Conservation (phyloP, 768 basidiomycete species). For the Suillus ampliporus region DNA sequence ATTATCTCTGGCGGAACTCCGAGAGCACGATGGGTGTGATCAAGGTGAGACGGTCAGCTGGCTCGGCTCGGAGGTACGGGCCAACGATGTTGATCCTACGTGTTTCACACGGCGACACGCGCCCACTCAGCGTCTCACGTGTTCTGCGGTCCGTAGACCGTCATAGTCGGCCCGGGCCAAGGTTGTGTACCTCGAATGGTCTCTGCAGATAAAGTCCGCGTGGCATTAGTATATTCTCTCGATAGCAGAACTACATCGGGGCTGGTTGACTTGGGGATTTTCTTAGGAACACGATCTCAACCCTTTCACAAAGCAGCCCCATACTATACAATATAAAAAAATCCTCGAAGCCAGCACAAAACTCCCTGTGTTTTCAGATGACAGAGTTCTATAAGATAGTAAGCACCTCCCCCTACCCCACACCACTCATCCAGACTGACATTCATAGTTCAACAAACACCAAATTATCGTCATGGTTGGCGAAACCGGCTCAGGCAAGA, state of each 20-base stretch:
- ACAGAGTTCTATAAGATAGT: constrained; percentile 90
- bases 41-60: too few species aligned
- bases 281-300: constrained; percentile 78
- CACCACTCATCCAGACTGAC: neutral
- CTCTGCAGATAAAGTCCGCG: constrained; percentile 64
- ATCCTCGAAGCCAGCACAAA: constrained; percentile 86
- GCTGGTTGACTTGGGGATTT: neutral
- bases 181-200: constrained; percentile 78
- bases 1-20: constrained; percentile 12
- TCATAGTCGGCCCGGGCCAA: too few species aligned
- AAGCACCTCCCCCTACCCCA: constrained; percentile 42
- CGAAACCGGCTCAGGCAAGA: constrained; percentile 96
- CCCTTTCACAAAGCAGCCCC: constrained; percentile 85
- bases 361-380: constrained; percentile 90
- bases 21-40: neutral
- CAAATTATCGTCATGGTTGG: constrained; percentile 93
- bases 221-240: constrained; percentile 63
- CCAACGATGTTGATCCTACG: neutral
- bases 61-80: neutral
- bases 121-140: too few species aligned
- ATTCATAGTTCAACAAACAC: constrained; percentile 41
- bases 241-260: neutral
- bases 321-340: constrained; percentile 80
- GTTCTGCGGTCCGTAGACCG: too few species aligned
- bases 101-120: too few species aligned